phyloP scores from a whole-genome alignment of 73 alveolate species.

The Tetrahymena malaccensis region DNA sequence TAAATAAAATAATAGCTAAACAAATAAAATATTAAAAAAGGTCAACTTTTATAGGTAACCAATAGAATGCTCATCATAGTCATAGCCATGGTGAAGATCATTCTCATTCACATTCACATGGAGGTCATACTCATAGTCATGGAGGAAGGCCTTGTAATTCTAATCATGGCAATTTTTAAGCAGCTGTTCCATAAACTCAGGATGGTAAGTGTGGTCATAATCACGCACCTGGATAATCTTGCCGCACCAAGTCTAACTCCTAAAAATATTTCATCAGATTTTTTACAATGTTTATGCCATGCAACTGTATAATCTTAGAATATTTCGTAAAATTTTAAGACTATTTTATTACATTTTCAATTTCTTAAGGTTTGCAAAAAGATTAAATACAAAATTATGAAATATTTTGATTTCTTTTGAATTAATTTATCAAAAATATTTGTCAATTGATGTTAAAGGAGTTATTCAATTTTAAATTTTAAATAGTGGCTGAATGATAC shows the following conservation, averaged over 20 bases:
- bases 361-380: too few relatives aligned
- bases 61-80: background rate
- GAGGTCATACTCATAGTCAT: background rate
- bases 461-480: background rate
- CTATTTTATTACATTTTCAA: background rate
- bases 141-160: background rate
- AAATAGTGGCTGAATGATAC: background rate
- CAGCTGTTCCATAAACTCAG: background rate
- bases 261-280: constrained; percentile 1
- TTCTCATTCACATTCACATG: background rate
- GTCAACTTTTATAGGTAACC: background rate
- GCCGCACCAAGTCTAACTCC: background rate
- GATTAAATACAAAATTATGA: background rate
- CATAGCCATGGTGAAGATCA: background rate
- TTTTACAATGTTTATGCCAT: constrained; percentile 38
- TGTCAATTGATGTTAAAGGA: background rate
- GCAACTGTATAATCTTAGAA: constrained; percentile 29
- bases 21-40: background rate
- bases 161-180: background rate
- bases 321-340: constrained; percentile 5
- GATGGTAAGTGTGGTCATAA: background rate
- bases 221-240: background rate
- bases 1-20: background rate
- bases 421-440: background rate
- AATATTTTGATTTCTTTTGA: background rate